Percentiles rank a stretch among this genome's conserved stretches.
Evolutionary conservation across 257 asterid species (phyloP).

Genomic region (Solanum rostratum): DNA sequence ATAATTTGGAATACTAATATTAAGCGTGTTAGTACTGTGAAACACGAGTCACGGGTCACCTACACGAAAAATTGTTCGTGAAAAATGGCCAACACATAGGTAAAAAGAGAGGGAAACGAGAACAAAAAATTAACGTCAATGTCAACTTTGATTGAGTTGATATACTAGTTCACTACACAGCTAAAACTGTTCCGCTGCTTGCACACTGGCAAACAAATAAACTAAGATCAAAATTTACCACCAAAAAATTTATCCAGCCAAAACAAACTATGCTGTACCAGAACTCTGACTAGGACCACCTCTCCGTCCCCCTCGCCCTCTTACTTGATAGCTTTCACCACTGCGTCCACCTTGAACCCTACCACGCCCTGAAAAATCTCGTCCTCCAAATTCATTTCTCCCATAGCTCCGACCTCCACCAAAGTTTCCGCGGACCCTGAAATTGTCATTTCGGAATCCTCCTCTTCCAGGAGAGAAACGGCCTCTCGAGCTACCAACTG

Average conservation of each 20-base stretch:
- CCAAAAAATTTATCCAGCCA: not conserved
- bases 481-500: constrained; percentile 56
- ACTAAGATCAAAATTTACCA: not conserved
- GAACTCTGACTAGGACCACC: constrained; percentile 4
- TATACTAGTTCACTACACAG: not conserved
- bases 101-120: not conserved
- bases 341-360: constrained; percentile 13
- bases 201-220: not conserved
- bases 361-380: constrained; percentile 8
- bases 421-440: constrained; percentile 50
- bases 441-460: constrained; percentile 46
- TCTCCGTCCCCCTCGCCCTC: constrained; percentile 8
- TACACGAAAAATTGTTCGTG: not conserved
- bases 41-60: not conserved
- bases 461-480: constrained; percentile 49
- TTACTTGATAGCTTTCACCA: constrained; percentile 1
- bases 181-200: not conserved
- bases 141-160: constrained; percentile 8
- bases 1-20: not conserved
- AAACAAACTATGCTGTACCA: constrained; percentile 1
- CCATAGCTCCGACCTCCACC: constrained; percentile 40
- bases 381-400: constrained; percentile 50
- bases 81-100: not conserved
- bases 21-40: not conserved
- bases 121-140: not conserved